Evolutionary conservation across 345 rosid genomes (phyloP).

Genomic region (Dipteronia dyeriana): DNA sequence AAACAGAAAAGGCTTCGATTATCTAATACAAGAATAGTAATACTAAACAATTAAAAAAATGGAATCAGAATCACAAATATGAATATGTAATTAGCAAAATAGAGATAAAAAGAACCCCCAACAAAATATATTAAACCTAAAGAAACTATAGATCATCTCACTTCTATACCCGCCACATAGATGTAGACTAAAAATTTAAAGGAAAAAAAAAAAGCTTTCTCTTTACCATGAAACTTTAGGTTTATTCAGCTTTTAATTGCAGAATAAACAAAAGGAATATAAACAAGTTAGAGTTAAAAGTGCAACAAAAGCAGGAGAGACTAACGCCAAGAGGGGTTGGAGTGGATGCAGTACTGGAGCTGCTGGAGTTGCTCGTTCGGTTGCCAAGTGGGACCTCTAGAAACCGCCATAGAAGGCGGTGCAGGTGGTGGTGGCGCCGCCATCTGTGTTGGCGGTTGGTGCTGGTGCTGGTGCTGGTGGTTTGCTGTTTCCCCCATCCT

Average conservation of each 20-base stretch:
- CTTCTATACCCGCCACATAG: not conserved
- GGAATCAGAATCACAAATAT: conserved; percentile 24
- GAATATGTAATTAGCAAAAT: not conserved
- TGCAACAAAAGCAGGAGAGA: conserved; percentile 24
- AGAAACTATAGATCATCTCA: not conserved
- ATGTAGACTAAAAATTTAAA: not conserved
- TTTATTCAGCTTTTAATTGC: not conserved
- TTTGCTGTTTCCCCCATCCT: conserved; percentile 55
- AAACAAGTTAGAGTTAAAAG: conserved; percentile 10
- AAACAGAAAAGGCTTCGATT: not conserved
- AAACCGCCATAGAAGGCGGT: conserved; percentile 47
- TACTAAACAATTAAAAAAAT: no score
- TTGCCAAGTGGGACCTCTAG: conserved; percentile 66
- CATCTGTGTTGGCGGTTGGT: conserved; percentile 42
- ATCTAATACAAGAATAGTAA: not conserved
- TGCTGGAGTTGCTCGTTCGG: conserved; percentile 93
- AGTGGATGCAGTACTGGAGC: conserved; percentile 95
- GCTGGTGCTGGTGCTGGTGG: conserved; percentile 37
- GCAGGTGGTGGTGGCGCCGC: conserved; percentile 42
- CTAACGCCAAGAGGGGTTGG: conserved; percentile 98
- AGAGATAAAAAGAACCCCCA: conserved; percentile 8
- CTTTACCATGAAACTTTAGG: conserved; percentile 10
- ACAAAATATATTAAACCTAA: not conserved
- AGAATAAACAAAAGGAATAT: conserved; percentile 11
- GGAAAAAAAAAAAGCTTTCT: conserved; percentile 5